A percentile compares a stretch with the other conserved stretches of the same genome.
phyloP scores from a whole-genome alignment of 148 eudicot genomes.

The Salicornia ramosissima region DNA sequence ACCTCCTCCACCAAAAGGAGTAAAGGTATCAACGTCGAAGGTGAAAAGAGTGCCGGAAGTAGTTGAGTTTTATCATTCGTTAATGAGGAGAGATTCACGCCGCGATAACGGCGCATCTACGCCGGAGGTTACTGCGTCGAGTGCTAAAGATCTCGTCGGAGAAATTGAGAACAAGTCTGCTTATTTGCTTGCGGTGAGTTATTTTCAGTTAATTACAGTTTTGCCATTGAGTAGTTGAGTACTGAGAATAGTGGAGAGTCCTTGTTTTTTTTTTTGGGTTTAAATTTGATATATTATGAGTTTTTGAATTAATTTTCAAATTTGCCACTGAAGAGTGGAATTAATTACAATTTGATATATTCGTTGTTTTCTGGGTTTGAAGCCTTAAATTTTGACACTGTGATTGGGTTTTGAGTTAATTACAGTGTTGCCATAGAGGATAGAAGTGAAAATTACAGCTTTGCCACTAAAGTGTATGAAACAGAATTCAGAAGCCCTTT shows the following conservation, averaged over 20 bases:
- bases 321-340: too few relatives aligned
- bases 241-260: too few relatives aligned
- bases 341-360: too few relatives aligned
- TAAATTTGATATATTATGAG: too few relatives aligned
- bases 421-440: constrained; percentile 31
- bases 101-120: constrained; percentile 50
- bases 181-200: constrained; percentile 68
- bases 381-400: not conserved
- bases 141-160: constrained; percentile 72
- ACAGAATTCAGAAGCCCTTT: not conserved
- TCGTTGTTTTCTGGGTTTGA: too few relatives aligned
- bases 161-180: constrained; percentile 87
- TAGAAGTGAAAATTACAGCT: constrained; percentile 28
- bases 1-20: constrained; percentile 42
- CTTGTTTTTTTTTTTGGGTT: too few relatives aligned
- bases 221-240: too few relatives aligned
- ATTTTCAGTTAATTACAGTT: too few relatives aligned
- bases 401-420: constrained; percentile 7
- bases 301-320: too few relatives aligned
- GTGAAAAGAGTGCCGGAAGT: constrained; percentile 94
- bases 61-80: constrained; percentile 84
- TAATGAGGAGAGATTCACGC: constrained; percentile 81
- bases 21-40: constrained; percentile 42
- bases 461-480: constrained; percentile 29
- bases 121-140: constrained; percentile 44